Conservation (phyloP, 2,329 filamentous ascomycete species). For the Talaromyces sp. region DNA sequence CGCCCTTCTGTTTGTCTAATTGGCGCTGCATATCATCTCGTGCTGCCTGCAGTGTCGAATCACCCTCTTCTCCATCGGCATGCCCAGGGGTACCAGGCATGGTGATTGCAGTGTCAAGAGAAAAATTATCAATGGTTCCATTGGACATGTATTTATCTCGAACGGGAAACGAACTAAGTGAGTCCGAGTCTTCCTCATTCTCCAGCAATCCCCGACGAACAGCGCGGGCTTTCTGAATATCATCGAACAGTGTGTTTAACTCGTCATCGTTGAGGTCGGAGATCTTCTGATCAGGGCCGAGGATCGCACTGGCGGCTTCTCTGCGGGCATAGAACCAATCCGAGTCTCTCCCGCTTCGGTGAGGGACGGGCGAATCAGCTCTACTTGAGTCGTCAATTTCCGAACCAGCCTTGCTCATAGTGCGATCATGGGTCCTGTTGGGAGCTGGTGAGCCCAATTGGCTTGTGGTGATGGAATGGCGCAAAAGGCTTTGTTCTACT, state of each 20-base stretch:
- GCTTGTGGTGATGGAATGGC: conserved; percentile 69
- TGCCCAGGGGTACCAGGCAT: conserved; percentile 84
- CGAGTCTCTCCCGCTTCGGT: conserved; percentile 66
- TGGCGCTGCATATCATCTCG: conserved; percentile 80
- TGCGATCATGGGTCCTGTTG: conserved; percentile 67
- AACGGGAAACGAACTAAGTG: conserved; percentile 77
- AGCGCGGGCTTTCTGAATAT: conserved; percentile 83
- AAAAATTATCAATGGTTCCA: conserved; percentile 93
- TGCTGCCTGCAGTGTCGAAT: conserved; percentile 65
- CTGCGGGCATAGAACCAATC: conserved; percentile 93
- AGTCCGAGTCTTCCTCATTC: conserved; percentile 76
- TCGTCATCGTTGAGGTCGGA: conserved; percentile 88
- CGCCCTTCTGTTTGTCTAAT: conserved; percentile 77
- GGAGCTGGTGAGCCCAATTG: conserved; percentile 63
- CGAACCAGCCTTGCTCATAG: conserved; percentile 71
- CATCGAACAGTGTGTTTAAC: conserved; percentile 86
- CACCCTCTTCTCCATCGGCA: conserved; percentile 58
- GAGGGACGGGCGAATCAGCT: conserved; percentile 73
- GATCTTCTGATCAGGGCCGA: conserved; percentile 89
- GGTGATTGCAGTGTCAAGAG: conserved; percentile 86
- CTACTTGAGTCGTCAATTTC: conserved; percentile 72
- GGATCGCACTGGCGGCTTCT: conserved; percentile 85
- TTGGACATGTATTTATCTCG: conserved; percentile 95
- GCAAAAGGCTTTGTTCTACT: conserved; percentile 79
- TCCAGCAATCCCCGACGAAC: conserved; percentile 68